phyloP scores from a whole-genome alignment of 192 early-diverging fungal genomes.

The Physocladia obscura region DNA sequence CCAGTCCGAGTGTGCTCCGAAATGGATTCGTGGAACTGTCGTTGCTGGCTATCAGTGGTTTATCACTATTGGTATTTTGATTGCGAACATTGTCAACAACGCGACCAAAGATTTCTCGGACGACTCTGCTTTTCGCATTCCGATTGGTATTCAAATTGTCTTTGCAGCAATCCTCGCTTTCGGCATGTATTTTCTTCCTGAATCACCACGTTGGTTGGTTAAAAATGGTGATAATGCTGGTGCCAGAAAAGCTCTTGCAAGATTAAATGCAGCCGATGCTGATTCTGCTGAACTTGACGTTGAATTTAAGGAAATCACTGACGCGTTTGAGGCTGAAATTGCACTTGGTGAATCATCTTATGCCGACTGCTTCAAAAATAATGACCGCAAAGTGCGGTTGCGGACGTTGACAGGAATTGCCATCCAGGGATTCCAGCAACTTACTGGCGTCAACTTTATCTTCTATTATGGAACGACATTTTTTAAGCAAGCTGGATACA shows the following conservation, averaged over 20 bases:
- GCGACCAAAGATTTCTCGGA: constrained; percentile 14
- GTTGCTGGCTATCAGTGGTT: constrained; percentile 44
- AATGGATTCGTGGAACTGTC: constrained; percentile 44
- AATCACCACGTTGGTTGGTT: constrained; percentile 37
- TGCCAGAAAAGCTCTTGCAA: constrained; percentile 21
- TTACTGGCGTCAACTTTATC: constrained; percentile 79
- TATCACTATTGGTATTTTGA: constrained; percentile 46
- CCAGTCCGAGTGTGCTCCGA: constrained; percentile 45
- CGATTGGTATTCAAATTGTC: constrained; percentile 33
- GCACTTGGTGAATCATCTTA: constrained; percentile 38
- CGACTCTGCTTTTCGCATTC: constrained; percentile 33
- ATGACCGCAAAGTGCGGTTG: constrained; percentile 31
- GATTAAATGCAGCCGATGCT: background rate
- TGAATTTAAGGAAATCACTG: constrained; percentile 74
- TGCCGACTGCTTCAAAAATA: constrained; percentile 30
- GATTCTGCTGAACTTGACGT: constrained; percentile 51
- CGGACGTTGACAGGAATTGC: constrained; percentile 68
- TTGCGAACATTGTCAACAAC: constrained; percentile 36
- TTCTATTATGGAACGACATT: constrained; percentile 72
- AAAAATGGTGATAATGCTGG: background rate
- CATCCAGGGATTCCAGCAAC: constrained; percentile 77
- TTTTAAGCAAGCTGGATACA: constrained; percentile 38
- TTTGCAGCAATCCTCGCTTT: constrained; percentile 25
- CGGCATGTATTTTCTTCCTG: constrained; percentile 37
- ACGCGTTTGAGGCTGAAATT: constrained; percentile 61